phyloP scores from a whole-genome alignment of 805 yeast genomes.

The Millerozyma acaciae region DNA sequence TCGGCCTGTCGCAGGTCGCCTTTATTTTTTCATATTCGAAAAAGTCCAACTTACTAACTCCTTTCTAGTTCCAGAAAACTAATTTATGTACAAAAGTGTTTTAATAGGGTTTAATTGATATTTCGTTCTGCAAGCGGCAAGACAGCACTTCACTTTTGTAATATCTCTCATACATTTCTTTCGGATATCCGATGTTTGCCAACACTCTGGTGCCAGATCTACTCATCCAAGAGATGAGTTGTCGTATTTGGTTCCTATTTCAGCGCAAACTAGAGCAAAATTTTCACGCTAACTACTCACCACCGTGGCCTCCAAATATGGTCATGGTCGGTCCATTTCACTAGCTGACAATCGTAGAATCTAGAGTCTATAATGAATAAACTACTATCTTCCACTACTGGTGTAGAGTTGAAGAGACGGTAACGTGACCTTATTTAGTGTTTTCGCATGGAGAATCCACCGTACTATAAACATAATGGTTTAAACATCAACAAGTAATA shows the following conservation, averaged over 20 bases:
- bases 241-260: conserved; percentile 80
- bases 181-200: conserved; percentile 54
- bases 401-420: too few relatives aligned
- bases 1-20: too few relatives aligned
- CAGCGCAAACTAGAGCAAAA: conserved; percentile 72
- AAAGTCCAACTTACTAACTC: conserved; percentile 12
- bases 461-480: too few relatives aligned
- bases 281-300: conserved; percentile 70
- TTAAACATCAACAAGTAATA: too few relatives aligned
- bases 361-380: too few relatives aligned
- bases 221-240: conserved; percentile 8
- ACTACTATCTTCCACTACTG: too few relatives aligned
- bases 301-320: conserved; percentile 44
- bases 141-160: conserved; percentile 12
- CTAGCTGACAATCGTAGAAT: conserved; percentile 39
- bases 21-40: background rate
- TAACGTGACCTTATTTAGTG: too few relatives aligned
- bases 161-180: conserved; percentile 1
- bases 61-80: conserved; percentile 62
- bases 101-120: conserved; percentile 34
- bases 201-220: conserved; percentile 86
- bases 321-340: conserved; percentile 68
- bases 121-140: conserved; percentile 18
- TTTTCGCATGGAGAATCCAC: too few relatives aligned
- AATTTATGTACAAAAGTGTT: conserved; percentile 41